Conservation (phyloP, 2,329 filamentous ascomycete genomes). For the Ophiostoma perfectum region DNA sequence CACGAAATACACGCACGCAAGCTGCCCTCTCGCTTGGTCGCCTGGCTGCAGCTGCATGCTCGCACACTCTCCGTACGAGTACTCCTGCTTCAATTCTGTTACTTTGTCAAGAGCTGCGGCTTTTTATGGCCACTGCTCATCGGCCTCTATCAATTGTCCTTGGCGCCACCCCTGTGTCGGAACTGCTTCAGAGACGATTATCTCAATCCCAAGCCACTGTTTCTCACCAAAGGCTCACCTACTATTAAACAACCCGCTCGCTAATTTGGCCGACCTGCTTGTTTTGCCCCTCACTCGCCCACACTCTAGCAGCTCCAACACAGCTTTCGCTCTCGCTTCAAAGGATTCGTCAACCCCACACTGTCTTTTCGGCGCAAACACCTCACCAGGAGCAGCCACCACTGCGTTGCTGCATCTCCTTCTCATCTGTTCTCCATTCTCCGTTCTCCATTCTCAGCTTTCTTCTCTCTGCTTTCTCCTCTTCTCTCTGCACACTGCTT, state of each 20-base stretch:
- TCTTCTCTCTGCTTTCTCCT: not conserved
- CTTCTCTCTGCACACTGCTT: too few relatives aligned
- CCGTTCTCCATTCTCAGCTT: not conserved
- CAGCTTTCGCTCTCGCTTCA: conserved; percentile 8
- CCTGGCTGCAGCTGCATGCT: conserved; percentile 2
- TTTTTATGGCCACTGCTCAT: not conserved
- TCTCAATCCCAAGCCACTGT: not conserved
- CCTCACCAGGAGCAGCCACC: not conserved
- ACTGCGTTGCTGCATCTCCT: too few relatives aligned
- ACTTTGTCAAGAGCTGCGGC: not conserved
- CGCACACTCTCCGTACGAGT: too few relatives aligned
- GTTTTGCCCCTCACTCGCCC: conserved; percentile 7
- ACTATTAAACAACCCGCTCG: not conserved
- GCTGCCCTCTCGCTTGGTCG: not conserved
- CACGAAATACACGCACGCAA: conserved; percentile 7
- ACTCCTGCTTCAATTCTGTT: not conserved
- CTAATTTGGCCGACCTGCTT: not conserved
- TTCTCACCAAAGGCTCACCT: not conserved
- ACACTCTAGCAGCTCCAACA: conserved; percentile 7
- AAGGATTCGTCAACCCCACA: conserved; percentile 10
- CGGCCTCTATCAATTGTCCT: not conserved
- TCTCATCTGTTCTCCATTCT: not conserved
- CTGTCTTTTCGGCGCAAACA: conserved; percentile 1
- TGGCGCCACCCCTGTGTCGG: not conserved
- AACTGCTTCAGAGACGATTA: too few relatives aligned